Evolutionary conservation across 1,284 basidiomycete species (phyloP), one percentile per base, ranked within the genome.

Genomic region (Ceratobasidium sp.): DNA sequence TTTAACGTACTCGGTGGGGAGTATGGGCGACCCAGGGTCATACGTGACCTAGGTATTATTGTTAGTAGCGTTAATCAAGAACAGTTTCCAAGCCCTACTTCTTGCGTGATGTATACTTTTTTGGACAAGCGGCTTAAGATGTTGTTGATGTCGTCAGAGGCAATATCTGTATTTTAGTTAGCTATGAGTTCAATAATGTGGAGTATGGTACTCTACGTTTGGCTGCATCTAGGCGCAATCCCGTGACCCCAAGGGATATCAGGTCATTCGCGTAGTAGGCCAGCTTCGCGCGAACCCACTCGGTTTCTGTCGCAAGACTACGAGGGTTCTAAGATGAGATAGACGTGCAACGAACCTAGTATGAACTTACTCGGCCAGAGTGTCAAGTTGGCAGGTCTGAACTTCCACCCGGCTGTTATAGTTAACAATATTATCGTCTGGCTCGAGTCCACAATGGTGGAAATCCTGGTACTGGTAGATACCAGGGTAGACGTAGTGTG

Each of bases 221-320:
- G 0, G 91, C 87, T 8, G 92, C 91, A 82, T 93, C 92, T 46
- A 93, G 83, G 0, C 91, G 87, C 59, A 93, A 84, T 0, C 92
- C 92, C 81, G 90, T 90, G 1, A 90, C 87, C 2, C 91, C 91
- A 10, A 93, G 84, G 0, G 88, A 89, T 38, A 92, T 78, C 2
- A 92, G 83, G 74, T 92, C 90, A 79, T 92, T 91, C 1, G 82
- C 89, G 82, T 92, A 92, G 20, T 83, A 79, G 0, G 90, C 90
- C 0, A 92, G 86, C 10, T 85, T 83, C 0, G 82, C 82, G 38
- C 88, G 87, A 33, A 92, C 90, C 78, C 89, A 88, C 75, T 89
- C 88, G 0, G 90, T 90, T 1, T 90, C 89, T 0, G 91, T 92
- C 0, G 87, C 89, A 23, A 84, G 79, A 75, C 83, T 84, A 70